Percentiles rank a stretch among this genome's conserved stretches.
Evolutionary conservation across 495 filamentous ascomycete genomes (phyloP).

Genomic region (Letharia lupina): DNA sequence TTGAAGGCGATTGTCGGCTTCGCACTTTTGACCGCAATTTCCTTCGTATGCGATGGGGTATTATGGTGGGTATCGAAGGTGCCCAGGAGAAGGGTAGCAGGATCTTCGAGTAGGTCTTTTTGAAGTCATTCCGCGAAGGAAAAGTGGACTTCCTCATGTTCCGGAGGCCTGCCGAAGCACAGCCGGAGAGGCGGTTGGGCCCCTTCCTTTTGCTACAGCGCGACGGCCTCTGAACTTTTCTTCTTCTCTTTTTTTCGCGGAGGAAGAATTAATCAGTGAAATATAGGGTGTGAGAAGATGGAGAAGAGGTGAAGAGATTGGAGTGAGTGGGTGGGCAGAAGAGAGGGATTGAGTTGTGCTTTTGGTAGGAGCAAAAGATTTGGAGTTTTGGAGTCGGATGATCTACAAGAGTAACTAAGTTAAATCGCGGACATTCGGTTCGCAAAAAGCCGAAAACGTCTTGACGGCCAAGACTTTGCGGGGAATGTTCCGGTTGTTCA

Average conservation of each 20-base stretch:
- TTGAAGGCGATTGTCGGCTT: constrained; percentile 59
- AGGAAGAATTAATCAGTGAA: neutral
- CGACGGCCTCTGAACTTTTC: neutral
- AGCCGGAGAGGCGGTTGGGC: constrained; percentile 7
- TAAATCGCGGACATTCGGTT: constrained; percentile 9
- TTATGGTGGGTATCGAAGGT: constrained; percentile 39
- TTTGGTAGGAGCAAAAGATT: neutral
- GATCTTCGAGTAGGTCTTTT: constrained; percentile 17
- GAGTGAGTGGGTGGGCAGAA: neutral
- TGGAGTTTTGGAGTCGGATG: neutral
- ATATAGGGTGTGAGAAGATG: neutral
- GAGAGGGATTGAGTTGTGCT: neutral
- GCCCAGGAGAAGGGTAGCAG: constrained; percentile 25
- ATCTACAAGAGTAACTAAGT: neutral
- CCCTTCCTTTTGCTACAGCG: constrained; percentile 3
- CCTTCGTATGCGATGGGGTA: constrained; percentile 65
- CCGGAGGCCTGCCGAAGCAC: constrained; percentile 13
- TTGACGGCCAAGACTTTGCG: constrained; percentile 2
- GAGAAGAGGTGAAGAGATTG: neutral
- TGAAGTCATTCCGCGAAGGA: constrained; percentile 23
- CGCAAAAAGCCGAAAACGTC: constrained; percentile 13
- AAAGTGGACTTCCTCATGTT: constrained; percentile 26
- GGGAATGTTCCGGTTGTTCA: neutral
- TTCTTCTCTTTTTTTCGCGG: neutral
- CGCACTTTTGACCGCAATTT: constrained; percentile 67